Conservation (phyloP, 2,329 filamentous ascomycete genomes). For the Clonostachys chloroleuca region DNA sequence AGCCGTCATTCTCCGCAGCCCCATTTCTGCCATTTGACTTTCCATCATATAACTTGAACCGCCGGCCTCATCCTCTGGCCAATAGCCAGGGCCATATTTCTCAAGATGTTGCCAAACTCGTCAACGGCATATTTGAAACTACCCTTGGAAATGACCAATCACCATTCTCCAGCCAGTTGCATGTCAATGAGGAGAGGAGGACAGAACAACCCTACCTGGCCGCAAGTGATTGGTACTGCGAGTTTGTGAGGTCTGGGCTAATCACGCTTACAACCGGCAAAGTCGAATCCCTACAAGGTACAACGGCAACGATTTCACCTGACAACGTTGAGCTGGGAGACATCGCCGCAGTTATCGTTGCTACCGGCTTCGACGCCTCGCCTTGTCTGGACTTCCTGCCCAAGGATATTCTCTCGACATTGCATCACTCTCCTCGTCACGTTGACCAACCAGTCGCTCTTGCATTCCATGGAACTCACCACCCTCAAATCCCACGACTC, state of each 20-base stretch:
- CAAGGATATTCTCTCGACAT: slow-evolving; percentile 41
- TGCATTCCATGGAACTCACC: slow-evolving; percentile 62
- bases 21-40: slow-evolving; percentile 72
- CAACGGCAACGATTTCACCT: slow-evolving; percentile 23
- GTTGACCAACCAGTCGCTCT: slow-evolving; percentile 60
- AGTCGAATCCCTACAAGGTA: slow-evolving; percentile 23
- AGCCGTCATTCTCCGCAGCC: slow-evolving; percentile 42
- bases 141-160: slow-evolving; percentile 51
- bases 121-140: slow-evolving; percentile 45
- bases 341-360: slow-evolving; percentile 65
- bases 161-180: slow-evolving; percentile 37
- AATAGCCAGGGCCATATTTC: slow-evolving; percentile 64
- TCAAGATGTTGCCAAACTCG: slow-evolving; percentile 46
- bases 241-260: slow-evolving; percentile 65
- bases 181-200: slow-evolving; percentile 29
- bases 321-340: slow-evolving; percentile 36
- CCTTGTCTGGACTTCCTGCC: slow-evolving; percentile 63
- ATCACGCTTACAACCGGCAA: slow-evolving; percentile 49
- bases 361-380: slow-evolving; percentile 69
- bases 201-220: slow-evolving; percentile 60
- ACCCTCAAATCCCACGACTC: slow-evolving; percentile 55
- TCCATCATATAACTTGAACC: slow-evolving; percentile 63
- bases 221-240: slow-evolving; percentile 67
- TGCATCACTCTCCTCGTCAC: slow-evolving; percentile 53
- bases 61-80: slow-evolving; percentile 51